A percentile compares a stretch with the other conserved stretches of the same genome.
Conservation (phyloP, 1,139 yeast species). For the Candida smagusa region DNA sequence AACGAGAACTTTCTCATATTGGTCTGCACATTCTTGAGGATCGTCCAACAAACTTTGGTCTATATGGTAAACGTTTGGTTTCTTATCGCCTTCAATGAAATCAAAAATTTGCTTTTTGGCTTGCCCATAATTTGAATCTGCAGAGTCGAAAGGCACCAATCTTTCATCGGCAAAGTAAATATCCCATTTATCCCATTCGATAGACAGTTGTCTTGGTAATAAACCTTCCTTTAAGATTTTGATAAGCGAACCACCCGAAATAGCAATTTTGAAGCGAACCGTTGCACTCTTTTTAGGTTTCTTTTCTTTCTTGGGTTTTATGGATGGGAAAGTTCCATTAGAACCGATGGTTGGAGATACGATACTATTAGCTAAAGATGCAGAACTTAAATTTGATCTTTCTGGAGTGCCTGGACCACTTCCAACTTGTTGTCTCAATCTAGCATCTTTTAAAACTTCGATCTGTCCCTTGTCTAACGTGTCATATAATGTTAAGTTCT, state of each 20-base stretch:
- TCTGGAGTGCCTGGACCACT: background rate
- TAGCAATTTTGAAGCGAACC: conserved; percentile 80
- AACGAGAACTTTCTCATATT: conserved; percentile 80
- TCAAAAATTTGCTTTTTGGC: conserved; percentile 83
- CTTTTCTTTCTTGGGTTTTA: conserved; percentile 26
- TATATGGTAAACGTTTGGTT: conserved; percentile 78
- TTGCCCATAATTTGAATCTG: conserved; percentile 85
- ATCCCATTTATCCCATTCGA: conserved; percentile 84
- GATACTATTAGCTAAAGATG: background rate
- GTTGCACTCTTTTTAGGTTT: conserved; percentile 49
- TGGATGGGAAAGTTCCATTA: conserved; percentile 6
- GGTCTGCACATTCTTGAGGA: conserved; percentile 93
- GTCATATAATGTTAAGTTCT: conserved; percentile 62
- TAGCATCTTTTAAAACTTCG: conserved; percentile 22
- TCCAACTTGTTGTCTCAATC: conserved; percentile 11
- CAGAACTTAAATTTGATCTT: conserved; percentile 12
- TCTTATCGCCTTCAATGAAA: conserved; percentile 47
- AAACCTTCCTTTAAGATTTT: conserved; percentile 85
- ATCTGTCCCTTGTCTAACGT: conserved; percentile 41
- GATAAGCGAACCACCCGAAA: conserved; percentile 89
- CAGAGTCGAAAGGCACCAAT: conserved; percentile 62
- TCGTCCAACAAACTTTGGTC: conserved; percentile 74
- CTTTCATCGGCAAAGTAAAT: conserved; percentile 74
- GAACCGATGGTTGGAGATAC: conserved; percentile 5
- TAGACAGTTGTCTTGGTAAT: conserved; percentile 52